Conservation (phyloP, 2,329 filamentous ascomycete species). For the Monilinia fructigena region DNA sequence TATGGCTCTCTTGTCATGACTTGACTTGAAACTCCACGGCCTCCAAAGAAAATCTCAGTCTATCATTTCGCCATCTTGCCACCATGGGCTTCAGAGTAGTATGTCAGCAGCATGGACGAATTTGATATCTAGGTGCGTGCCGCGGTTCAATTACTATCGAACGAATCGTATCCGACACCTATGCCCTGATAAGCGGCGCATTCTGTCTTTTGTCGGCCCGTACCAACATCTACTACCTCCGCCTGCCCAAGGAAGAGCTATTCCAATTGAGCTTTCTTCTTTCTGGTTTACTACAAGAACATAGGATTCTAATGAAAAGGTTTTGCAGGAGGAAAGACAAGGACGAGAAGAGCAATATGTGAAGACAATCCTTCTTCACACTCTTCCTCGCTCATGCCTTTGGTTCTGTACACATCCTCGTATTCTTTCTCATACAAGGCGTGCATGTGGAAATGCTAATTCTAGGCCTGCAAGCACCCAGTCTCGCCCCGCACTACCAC, state of each 20-base stretch:
- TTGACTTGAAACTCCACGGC: background rate
- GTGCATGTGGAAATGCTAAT: background rate
- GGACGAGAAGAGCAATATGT: background rate
- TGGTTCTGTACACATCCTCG: background rate
- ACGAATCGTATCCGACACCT: background rate
- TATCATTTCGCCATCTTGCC: background rate
- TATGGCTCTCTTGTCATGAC: background rate
- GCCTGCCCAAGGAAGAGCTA: background rate
- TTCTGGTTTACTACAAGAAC: background rate
- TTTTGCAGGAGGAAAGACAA: background rate
- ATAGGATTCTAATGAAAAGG: background rate
- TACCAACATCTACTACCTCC: background rate
- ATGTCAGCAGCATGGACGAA: no score
- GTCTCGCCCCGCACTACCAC: no score
- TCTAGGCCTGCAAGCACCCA: background rate
- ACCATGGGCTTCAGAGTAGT: background rate
- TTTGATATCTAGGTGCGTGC: background rate
- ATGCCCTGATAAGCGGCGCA: background rate
- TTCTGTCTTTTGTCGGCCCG: no score
- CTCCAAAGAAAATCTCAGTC: background rate
- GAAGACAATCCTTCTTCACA: background rate
- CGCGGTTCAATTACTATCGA: background rate
- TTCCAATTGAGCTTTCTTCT: background rate
- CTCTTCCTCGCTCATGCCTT: background rate
- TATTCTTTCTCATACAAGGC: background rate